These are phyloP conservation scores for Aquilaria yunnanensis DNA, from an alignment of 345 rosid genomes.

Conservation along the genomic window DNA sequence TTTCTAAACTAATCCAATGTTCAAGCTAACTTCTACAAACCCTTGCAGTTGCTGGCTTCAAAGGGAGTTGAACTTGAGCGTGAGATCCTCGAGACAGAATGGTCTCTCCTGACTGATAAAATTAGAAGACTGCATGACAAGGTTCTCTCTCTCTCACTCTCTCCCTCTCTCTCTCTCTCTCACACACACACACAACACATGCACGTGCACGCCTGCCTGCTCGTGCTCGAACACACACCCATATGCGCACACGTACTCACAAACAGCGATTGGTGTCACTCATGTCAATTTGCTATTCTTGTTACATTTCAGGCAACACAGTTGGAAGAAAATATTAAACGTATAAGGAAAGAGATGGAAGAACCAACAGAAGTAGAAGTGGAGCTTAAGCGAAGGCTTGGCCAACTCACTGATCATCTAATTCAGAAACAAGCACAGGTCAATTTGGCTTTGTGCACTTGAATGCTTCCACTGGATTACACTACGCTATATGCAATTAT, in stretches of 20 bases:
- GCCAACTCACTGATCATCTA: conserved; percentile 90
- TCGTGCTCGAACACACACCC: too few relatives aligned
- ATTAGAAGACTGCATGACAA: conserved; percentile 54
- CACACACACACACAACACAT: not conserved
- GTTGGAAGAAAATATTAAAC: conserved; percentile 55
- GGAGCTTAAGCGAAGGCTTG: conserved; percentile 81
- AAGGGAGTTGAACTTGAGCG: conserved; percentile 62
- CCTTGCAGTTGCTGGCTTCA: conserved; percentile 44
- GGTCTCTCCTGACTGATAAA: conserved; percentile 59
- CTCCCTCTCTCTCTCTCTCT: not conserved
- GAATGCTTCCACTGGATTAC: not conserved
- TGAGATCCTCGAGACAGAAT: conserved; percentile 77
- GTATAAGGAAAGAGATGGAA: conserved; percentile 71
- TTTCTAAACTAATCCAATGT: conserved; percentile 1
- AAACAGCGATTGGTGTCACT: not conserved
- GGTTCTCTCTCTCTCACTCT: conserved; percentile 30
- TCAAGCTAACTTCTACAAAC: conserved; percentile 8
- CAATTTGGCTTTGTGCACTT: conserved; percentile 12
- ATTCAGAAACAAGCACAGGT: conserved; percentile 99
- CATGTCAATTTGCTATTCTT: not conserved
- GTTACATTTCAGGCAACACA: conserved; percentile 45
- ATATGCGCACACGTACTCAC: too few relatives aligned
- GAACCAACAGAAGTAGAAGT: conserved; percentile 88
- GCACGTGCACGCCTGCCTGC: too few relatives aligned
- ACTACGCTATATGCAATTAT: not conserved